These are phyloP conservation scores for Talaromyces rugulosus DNA, from an alignment of 2,329 filamentous ascomycete species.

Conservation along the genomic window DNA sequence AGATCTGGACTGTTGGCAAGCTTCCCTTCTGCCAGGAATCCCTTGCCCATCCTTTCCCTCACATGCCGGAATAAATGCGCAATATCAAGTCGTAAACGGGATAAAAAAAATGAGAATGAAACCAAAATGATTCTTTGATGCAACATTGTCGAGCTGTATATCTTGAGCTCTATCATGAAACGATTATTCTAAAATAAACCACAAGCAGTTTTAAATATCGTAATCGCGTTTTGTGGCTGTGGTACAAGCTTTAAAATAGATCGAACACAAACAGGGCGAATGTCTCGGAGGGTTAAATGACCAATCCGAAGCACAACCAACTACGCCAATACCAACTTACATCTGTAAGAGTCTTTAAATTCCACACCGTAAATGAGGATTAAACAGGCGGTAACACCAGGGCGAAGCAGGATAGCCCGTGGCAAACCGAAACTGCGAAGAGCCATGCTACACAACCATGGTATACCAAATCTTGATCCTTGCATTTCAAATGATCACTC, in stretches of 20 bases:
- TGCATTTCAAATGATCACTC: neutral
- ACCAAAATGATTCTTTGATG: neutral
- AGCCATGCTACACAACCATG: neutral
- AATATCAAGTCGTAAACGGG: neutral
- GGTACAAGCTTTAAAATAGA: neutral
- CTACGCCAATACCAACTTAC: neutral
- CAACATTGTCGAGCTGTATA: neutral
- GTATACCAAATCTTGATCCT: no score
- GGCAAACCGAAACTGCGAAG: neutral
- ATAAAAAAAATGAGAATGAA: neutral
- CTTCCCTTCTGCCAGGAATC: slow-evolving; percentile 66
- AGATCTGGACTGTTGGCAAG: slow-evolving; percentile 67
- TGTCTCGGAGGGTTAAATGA: neutral
- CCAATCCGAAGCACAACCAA: neutral
- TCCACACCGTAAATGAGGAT: neutral
- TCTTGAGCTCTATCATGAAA: neutral
- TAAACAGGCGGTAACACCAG: neutral
- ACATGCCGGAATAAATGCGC: slow-evolving; percentile 55
- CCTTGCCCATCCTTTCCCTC: slow-evolving; percentile 58
- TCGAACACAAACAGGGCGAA: neutral
- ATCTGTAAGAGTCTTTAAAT: neutral
- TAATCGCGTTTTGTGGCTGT: neutral
- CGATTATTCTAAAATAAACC: neutral
- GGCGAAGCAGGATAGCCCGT: neutral
- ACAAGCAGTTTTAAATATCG: neutral